A percentile compares a stretch with the other conserved stretches of the same genome.
Evolutionary conservation across 306 rosid genomes (phyloP).

Genomic region (Corylus heterophylla): DNA sequence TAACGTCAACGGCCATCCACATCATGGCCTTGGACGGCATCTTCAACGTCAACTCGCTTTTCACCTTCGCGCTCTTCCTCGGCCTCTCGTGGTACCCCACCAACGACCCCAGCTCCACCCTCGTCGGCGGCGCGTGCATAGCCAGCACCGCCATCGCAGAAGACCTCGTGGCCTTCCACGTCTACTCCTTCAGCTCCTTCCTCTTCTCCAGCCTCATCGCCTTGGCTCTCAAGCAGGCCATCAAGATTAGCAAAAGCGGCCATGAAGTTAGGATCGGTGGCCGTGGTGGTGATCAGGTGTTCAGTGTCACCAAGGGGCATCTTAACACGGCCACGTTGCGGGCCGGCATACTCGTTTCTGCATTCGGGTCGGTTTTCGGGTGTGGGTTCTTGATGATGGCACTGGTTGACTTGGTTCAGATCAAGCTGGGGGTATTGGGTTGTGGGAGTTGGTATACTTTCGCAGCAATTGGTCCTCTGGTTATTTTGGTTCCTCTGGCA

Average conservation of each 20-base stretch:
- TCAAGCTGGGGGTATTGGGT: slow-evolving; percentile 67
- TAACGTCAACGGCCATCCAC: slow-evolving; percentile 62
- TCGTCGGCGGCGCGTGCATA: slow-evolving; percentile 40
- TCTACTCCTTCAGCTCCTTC: slow-evolving; percentile 87
- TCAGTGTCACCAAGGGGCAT: slow-evolving; percentile 24
- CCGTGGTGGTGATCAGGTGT: not conserved
- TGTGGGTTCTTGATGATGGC: slow-evolving; percentile 86
- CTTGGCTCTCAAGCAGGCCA: slow-evolving; percentile 70
- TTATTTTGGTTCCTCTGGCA: slow-evolving; percentile 71
- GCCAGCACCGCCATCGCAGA: slow-evolving; percentile 48
- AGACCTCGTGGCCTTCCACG: slow-evolving; percentile 61
- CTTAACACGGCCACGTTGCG: slow-evolving; percentile 51
- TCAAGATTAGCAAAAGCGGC: slow-evolving; percentile 33
- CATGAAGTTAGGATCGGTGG: not conserved
- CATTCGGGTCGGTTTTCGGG: slow-evolving; percentile 69
- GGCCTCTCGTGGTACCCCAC: slow-evolving; percentile 68
- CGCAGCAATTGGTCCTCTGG: slow-evolving; percentile 70
- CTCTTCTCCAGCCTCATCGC: slow-evolving; percentile 95
- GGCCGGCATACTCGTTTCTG: slow-evolving; percentile 67
- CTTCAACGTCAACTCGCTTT: slow-evolving; percentile 84
- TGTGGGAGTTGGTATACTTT: slow-evolving; percentile 60
- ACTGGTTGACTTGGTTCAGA: slow-evolving; percentile 72
- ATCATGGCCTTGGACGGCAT: slow-evolving; percentile 83
- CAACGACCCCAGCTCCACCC: slow-evolving; percentile 39
- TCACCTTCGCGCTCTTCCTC: slow-evolving; percentile 78